A percentile compares a stretch with the other conserved stretches of the same genome.
phyloP scores from a whole-genome alignment of 2,329 filamentous ascomycete species.

The Calonectria henricotiae region DNA sequence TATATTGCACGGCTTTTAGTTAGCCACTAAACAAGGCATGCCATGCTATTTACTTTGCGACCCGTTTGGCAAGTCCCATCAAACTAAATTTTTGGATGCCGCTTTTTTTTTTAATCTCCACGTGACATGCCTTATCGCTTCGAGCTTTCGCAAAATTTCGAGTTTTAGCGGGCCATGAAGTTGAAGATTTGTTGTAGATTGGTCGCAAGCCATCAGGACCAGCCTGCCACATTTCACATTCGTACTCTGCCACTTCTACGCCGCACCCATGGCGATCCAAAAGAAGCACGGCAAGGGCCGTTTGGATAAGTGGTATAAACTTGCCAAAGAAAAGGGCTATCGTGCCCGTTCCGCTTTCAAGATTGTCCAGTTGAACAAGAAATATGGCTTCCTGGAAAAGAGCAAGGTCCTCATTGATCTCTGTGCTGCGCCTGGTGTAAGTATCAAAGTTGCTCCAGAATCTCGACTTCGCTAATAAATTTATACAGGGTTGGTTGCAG shows the following conservation, averaged over 20 bases:
- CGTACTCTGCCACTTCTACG: slow-evolving; percentile 25
- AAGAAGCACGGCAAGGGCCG: slow-evolving; percentile 99
- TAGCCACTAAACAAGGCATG: too few species aligned
- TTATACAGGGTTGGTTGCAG: slow-evolving; percentile 88
- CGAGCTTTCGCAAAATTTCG: slow-evolving; percentile 57
- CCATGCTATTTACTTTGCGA: too few species aligned
- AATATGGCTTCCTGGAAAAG: slow-evolving; percentile 98
- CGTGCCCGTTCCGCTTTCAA: slow-evolving; percentile 97
- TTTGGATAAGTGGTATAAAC: slow-evolving; percentile 98
- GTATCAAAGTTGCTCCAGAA: slow-evolving; percentile 50
- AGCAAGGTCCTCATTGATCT: slow-evolving; percentile 97
- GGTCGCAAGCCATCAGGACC: slow-evolving; percentile 37
- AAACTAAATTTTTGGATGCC: not conserved
- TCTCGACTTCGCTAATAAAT: slow-evolving; percentile 50
- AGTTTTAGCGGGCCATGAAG: slow-evolving; percentile 45
- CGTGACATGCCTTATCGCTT: slow-evolving; percentile 55
- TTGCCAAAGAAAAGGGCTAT: slow-evolving; percentile 99
- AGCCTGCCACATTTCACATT: slow-evolving; percentile 26
- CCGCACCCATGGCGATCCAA: slow-evolving; percentile 86
- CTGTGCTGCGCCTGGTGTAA: slow-evolving; percentile 93
- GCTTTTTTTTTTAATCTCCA: slow-evolving; percentile 54
- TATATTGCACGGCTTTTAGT: too few species aligned
- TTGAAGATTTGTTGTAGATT: slow-evolving; percentile 20
- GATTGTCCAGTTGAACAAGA: slow-evolving; percentile 98
- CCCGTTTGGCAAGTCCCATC: too few species aligned